Conservation (phyloP, 2,329 filamentous ascomycete genomes). For the Ophiostoma sp. region DNA sequence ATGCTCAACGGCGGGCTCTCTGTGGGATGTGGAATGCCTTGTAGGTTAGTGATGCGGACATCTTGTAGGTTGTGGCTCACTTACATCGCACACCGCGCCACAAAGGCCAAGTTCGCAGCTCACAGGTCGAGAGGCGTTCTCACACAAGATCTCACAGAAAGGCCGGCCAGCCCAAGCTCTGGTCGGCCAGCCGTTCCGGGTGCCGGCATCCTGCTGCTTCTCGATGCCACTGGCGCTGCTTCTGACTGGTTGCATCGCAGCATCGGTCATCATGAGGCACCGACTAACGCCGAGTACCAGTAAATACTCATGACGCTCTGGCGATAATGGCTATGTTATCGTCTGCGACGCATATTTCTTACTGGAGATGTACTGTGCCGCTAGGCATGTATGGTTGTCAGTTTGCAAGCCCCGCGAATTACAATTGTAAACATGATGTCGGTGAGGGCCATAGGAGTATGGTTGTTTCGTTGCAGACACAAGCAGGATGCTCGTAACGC, state of each 20-base stretch:
- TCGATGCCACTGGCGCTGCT: background rate
- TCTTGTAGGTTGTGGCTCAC: background rate
- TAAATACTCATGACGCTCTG: background rate
- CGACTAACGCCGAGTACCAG: background rate
- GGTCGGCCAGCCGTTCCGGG: background rate
- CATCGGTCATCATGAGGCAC: background rate
- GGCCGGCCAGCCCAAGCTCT: too few species aligned
- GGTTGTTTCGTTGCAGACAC: too few species aligned
- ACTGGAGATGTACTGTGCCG: background rate
- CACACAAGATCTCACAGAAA: background rate
- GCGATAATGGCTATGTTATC: background rate
- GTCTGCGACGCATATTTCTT: background rate
- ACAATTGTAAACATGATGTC: background rate
- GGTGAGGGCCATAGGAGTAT: background rate
- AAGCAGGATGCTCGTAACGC: too few species aligned
- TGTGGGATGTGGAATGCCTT: background rate
- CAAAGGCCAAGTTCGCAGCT: background rate
- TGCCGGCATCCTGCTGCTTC: background rate
- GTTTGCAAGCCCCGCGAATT: background rate
- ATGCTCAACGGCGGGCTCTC: background rate
- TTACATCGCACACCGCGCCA: background rate
- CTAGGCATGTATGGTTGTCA: background rate
- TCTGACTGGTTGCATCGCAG: background rate
- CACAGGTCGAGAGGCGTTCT: background rate
- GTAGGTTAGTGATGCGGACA: background rate